Conservation (phyloP, 116 monocot genomes). For the Cymodocea nodosa region DNA sequence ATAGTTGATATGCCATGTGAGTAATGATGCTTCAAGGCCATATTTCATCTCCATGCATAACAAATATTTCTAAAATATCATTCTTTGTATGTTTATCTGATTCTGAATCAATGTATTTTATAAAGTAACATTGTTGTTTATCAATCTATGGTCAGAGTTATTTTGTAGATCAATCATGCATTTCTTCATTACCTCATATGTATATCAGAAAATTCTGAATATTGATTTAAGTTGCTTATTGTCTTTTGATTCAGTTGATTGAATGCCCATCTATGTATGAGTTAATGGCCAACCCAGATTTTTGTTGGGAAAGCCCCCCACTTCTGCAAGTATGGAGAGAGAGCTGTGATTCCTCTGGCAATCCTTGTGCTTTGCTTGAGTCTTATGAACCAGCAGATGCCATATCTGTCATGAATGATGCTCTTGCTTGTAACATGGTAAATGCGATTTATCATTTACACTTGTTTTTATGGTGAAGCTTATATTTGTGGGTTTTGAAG, state of each 20-base stretch:
- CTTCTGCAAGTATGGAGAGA: constrained; percentile 79
- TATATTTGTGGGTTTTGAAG: too few relatives aligned
- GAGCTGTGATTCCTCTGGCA: constrained; percentile 29
- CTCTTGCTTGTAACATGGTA: constrained; percentile 69
- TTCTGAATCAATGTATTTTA: too few relatives aligned
- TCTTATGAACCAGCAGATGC: constrained; percentile 55
- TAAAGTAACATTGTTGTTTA: too few relatives aligned
- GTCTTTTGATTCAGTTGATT: constrained; percentile 51
- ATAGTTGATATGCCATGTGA: too few relatives aligned
- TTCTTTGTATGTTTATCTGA: too few relatives aligned
- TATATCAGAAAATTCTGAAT: neutral
- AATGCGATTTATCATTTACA: constrained; percentile 9
- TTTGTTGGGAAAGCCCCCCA: constrained; percentile 61
- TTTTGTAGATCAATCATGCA: too few relatives aligned
- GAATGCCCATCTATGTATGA: constrained; percentile 99
- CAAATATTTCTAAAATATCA: too few relatives aligned
- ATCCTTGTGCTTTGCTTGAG: constrained; percentile 33
- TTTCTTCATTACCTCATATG: neutral
- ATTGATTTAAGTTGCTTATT: neutral
- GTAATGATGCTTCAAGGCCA: too few relatives aligned
- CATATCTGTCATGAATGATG: constrained; percentile 56
- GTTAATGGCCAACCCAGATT: constrained; percentile 58
- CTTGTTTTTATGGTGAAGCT: neutral
- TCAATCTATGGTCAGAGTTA: too few relatives aligned
- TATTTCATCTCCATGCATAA: too few relatives aligned